Evolutionary conservation across 2,329 filamentous ascomycete species (phyloP), one percentile per base, ranked within the genome.

Genomic region (Fusarium phyllophilum): DNA sequence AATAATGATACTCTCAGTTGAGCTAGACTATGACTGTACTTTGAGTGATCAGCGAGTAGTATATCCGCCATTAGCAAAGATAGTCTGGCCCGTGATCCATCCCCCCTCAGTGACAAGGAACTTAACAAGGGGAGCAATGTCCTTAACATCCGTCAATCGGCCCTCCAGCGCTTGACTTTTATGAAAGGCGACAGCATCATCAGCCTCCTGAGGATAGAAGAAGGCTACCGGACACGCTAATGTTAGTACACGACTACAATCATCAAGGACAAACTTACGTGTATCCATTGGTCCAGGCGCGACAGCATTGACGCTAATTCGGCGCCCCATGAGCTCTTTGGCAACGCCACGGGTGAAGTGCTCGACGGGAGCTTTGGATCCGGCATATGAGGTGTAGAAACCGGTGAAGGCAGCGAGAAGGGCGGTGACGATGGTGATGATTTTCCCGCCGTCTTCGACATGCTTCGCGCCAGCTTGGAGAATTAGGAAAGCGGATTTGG

Each of bases 211-310:
- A 0, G 52, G 52, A 8, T 55, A 55, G 11, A 55, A 55, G 33
- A 55, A 55, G 5, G 52, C 52, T 55, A 14, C 6, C 5, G 0
- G 4, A 5, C n/a, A 2, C 6, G 4, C 0, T 0, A 11, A 6
- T 26, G 9, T 52, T 3, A 52, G 49, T 38, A 22, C 2, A n/a
- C n/a, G n/a, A n/a, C n/a, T n/a, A n/a, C n/a, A n/a, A n/a, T n/a
- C n/a, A n/a, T 17, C 9, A 0, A 7, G 24, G 33, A 1, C n/a
- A 1, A 2, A 29, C 49, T n/a, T 41, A 55, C 52, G 36, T 3
- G 52, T 55, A 6, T 55, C 52, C 36, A 55, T 55, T 2, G 52
- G 52, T 11, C 52, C 36, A 0, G 52, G 52, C 6, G 52, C 52
- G 22, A 55, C 26, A 13, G 52, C 52, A 55, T 55, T 55, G 3